Percentiles rank a stretch among this genome's conserved stretches.
phyloP scores from a whole-genome alignment of 176 grass and related monocot species.

The Tuctoria greenei region DNA sequence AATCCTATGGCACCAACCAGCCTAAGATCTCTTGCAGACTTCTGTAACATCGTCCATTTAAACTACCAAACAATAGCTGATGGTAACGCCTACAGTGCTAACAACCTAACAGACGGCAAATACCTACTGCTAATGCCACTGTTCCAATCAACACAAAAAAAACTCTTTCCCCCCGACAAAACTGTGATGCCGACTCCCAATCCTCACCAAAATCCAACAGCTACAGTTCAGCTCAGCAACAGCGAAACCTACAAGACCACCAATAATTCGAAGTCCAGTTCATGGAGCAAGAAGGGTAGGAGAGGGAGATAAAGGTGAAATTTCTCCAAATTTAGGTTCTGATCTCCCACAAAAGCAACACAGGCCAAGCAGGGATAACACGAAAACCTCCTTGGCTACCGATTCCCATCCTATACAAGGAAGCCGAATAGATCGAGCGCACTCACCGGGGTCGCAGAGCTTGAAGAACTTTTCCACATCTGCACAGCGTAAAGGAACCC shows the following conservation, averaged over 20 bases:
- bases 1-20: slow-evolving; percentile 23
- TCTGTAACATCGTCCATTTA: slow-evolving; percentile 7
- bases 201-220: slow-evolving; percentile 36
- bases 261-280: slow-evolving; percentile 28
- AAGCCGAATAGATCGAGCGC: slow-evolving; percentile 44
- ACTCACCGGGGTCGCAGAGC: slow-evolving; percentile 91
- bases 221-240: slow-evolving; percentile 18
- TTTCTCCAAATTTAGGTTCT: slow-evolving; percentile 37
- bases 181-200: background rate
- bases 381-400: background rate
- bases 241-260: background rate
- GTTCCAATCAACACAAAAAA: slow-evolving; percentile 23
- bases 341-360: background rate
- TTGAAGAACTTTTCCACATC: slow-evolving; percentile 96
- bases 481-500: slow-evolving; percentile 41
- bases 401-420: background rate
- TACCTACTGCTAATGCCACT: slow-evolving; percentile 11
- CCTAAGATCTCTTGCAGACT: slow-evolving; percentile 2
- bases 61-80: slow-evolving; percentile 29
- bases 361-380: too few relatives aligned
- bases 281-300: background rate
- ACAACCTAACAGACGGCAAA: slow-evolving; percentile 34
- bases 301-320: background rate
- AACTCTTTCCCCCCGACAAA: background rate
- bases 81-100: slow-evolving; percentile 31